Conservation (phyloP, 1,284 basidiomycete species). For the Apiotrichum akiyoshidainum region DNA sequence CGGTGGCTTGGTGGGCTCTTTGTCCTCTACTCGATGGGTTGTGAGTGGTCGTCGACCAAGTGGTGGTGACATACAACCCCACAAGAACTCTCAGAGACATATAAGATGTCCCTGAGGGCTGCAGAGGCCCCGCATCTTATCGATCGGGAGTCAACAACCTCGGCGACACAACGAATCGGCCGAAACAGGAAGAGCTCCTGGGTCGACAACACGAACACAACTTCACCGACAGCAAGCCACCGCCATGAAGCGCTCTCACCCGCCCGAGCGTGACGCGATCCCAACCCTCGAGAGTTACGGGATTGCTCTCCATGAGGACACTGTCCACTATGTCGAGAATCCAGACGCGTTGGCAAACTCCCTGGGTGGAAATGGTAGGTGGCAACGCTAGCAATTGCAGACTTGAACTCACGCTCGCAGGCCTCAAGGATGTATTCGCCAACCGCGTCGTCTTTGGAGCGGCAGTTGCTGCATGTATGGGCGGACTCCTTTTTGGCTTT, state of each 20-base stretch:
- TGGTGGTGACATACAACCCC: too few species aligned
- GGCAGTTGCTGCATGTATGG: constrained; percentile 24
- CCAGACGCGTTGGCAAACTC: constrained; percentile 6
- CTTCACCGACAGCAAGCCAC: neutral
- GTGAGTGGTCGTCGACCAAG: too few species aligned
- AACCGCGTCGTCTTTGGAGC: constrained; percentile 19
- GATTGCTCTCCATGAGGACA: constrained; percentile 5
- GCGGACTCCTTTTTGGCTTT: constrained; percentile 27
- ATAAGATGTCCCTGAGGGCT: too few species aligned
- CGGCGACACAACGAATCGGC: too few species aligned
- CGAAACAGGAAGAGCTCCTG: too few species aligned
- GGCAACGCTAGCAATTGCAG: neutral
- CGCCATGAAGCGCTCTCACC: constrained; percentile 2
- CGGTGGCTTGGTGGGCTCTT: too few species aligned
- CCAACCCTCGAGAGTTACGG: constrained; percentile 9
- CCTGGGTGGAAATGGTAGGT: constrained; percentile 9
- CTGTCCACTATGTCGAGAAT: constrained; percentile 7
- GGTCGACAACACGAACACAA: too few species aligned
- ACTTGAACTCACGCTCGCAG: constrained; percentile 5
- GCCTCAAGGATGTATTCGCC: constrained; percentile 21
- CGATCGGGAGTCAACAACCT: too few species aligned
- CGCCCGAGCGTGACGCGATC: constrained; percentile 8
- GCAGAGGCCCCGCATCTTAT: too few species aligned
- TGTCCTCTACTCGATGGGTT: too few species aligned
- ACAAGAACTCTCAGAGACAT: too few species aligned